Evolutionary conservation across 73 alveolate genomes (phyloP), one percentile per base, ranked within the genome.

Genomic region (Stentor coeruleus): DNA sequence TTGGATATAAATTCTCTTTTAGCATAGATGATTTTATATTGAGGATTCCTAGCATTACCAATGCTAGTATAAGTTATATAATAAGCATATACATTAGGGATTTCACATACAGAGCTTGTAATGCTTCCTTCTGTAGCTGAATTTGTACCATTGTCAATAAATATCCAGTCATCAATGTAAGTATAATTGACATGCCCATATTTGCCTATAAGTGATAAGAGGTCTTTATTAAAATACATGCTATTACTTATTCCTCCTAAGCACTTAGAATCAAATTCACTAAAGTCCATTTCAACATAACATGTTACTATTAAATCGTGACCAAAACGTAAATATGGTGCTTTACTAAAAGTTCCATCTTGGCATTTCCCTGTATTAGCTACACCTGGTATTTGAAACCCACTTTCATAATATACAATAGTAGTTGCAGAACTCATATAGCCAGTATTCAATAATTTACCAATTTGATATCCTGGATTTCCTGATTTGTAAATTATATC

Each of bases 1-100:
- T 66, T 20, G 14, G 36, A 37, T 33, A 28, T 37, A 66, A 28
- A 66, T 1, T 15, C 33, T 1, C 79, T 20, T 66, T 66, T 26
- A 20, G 79, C 79, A 66, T 66, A 66, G 33, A 66, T 2, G n/a
- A 66, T 31, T 66, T 66, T 66, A 66, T 20, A 15, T 40, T 66
- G 79, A 26, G 79, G 79, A 31, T 66, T 66, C 40, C 79, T 66
- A 66, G 33, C 79, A 66, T 20, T 66, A 1, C 79, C 79, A 2
- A 66, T 31, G 11, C 33, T 66, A 26, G 79, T 40, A 66, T 20
- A 20, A 66, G 33, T 33, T 26, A 66, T 66, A 20, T 66, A 20
- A 66, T 66, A 66, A 2, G 11, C n/a, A 37, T 28, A 31, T 15
- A 33, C 11, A 66, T 66, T 66, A 20, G 36, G 39, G 11, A 66